Conservation (phyloP, 2,329 filamentous ascomycete species). For the Sporothrix pseudoabietina region DNA sequence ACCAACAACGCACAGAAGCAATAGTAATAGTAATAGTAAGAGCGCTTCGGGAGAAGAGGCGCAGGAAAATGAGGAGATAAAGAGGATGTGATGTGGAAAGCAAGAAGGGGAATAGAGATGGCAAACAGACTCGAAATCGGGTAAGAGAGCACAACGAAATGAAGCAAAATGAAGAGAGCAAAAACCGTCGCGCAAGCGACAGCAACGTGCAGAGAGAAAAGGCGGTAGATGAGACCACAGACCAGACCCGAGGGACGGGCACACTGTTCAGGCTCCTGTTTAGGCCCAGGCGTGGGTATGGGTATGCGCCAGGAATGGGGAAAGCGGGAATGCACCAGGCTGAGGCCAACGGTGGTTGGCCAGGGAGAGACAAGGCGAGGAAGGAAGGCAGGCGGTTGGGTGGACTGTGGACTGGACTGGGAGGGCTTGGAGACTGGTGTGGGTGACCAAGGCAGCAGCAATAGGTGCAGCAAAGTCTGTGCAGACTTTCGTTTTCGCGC, state of each 20-base stretch:
- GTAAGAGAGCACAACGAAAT: not conserved
- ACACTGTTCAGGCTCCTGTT: not conserved
- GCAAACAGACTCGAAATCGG: not conserved
- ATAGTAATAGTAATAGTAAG: not conserved
- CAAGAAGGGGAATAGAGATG: not conserved
- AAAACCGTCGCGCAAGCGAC: not conserved
- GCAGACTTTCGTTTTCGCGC: conserved; percentile 3
- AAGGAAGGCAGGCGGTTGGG: not conserved
- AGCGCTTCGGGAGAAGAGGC: not conserved
- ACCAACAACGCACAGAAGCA: conserved; percentile 41
- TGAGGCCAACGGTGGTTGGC: conserved; percentile 17
- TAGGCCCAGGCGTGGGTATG: not conserved
- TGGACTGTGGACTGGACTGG: not conserved
- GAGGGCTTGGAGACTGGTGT: not conserved
- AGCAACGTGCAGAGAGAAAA: not conserved
- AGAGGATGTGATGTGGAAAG: not conserved
- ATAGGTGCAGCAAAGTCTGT: not conserved
- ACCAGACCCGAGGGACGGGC: not conserved
- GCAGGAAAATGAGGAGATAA: not conserved
- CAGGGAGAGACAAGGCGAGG: not conserved
- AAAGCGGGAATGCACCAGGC: conserved; percentile 15
- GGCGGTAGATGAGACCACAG: not conserved
- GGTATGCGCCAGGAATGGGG: conserved; percentile 22
- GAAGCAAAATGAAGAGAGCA: not conserved
- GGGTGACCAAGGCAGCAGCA: conserved; percentile 13